Base-by-base conservation (phyloP, 2,329 filamentous ascomycete genomes). In the Bertia moriformis region DNA sequence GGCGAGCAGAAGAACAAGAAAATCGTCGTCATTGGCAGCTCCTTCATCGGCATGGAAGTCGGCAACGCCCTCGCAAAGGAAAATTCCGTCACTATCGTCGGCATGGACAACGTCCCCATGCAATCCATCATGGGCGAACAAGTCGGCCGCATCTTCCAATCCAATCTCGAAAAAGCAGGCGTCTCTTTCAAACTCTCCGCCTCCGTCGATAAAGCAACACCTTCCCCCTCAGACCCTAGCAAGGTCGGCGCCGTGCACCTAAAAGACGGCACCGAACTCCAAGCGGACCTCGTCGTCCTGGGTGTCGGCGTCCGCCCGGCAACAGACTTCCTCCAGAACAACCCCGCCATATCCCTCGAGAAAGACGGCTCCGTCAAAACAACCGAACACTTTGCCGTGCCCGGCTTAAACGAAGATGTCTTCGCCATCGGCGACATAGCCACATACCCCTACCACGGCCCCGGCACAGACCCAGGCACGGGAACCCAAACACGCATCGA, bases 21-120 rank as follows among this genome's bases (percentile, higher is more conserved):
- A 59, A 77, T 98, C 47, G 86, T 94, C 37, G 69, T 98, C 13
- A 69, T 98, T 40, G 91, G 91, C 30, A 89, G 83, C 42, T 93
- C 86, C 1, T 98, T 98, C 59, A 98, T 98, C 52, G 91, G 91
- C 30, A 93, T 98, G 83, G 91, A 98, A 59, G 74, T 93, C n/a
- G 89, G 83, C 44, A 91, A 88, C 45, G 80, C 93, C 0, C 78
- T 82, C 0, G 62, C 72, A 35, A 82, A 81, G 49, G 81, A 82
- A 50, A 93, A 98, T 56, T 63, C 78, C 5, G 87, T 98, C 14
- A 82, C 82, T 4, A 76, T 96, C 30, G 67, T 98, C 17, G 91
- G 91, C 27, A 89, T 88, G 82, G 87, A 94, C 53, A 75, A 74
- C 42, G 76, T 76, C 12, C 89, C 91, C 0, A 71, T 96, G 46